These are phyloP conservation scores for Multifurca ochricompacta DNA, from an alignment of 768 basidiomycete genomes.

Conservation along the genomic window DNA sequence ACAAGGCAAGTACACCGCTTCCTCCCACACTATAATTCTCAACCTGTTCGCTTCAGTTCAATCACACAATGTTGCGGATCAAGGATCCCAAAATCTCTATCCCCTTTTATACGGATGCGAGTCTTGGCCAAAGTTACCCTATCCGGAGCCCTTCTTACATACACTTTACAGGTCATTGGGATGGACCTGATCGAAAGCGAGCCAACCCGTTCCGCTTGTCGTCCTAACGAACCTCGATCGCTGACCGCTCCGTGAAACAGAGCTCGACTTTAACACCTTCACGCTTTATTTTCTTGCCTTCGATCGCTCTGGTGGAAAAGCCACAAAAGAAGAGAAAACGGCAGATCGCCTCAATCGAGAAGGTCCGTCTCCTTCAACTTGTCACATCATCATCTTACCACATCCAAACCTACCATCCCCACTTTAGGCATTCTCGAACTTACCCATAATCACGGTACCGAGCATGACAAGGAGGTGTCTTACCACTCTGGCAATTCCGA, in stretches of 20 bases:
- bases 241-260: constrained; percentile 29
- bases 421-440: constrained; percentile 66
- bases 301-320: constrained; percentile 45
- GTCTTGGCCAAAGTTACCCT: constrained; percentile 16
- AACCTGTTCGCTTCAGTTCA: constrained; percentile 42
- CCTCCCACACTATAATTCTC: neutral
- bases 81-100: constrained; percentile 81
- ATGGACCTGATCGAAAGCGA: constrained; percentile 28
- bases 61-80: constrained; percentile 84
- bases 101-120: constrained; percentile 69
- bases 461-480: constrained; percentile 73
- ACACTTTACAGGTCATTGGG: constrained; percentile 26
- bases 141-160: neutral
- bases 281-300: constrained; percentile 85
- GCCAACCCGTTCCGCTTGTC: constrained; percentile 1
- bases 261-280: constrained; percentile 49
- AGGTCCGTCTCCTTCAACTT: constrained; percentile 37
- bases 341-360: constrained; percentile 50
- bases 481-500: constrained; percentile 85
- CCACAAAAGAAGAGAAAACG: constrained; percentile 47
- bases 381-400: neutral
- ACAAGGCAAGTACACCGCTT: constrained; percentile 8
- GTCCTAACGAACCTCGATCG: neutral
- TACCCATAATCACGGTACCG: constrained; percentile 88
- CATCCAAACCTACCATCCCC: neutral